phyloP scores from a whole-genome alignment of 129 eudicot species.

The Tanacetum coccineum region DNA sequence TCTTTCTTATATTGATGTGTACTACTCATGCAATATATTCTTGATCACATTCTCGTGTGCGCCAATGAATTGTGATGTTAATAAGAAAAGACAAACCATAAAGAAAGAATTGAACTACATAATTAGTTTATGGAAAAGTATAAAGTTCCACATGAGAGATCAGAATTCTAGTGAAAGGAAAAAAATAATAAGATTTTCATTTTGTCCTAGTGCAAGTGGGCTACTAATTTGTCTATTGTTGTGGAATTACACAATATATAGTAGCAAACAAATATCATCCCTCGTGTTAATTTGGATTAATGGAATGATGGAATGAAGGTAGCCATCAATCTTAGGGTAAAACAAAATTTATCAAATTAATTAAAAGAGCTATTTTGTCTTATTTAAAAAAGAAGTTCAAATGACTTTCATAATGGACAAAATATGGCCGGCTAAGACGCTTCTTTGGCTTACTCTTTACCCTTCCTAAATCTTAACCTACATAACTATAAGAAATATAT shows the following conservation, averaged over 20 bases:
- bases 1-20: too few species aligned
- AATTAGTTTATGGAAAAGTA: slow-evolving; percentile 19
- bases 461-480: slow-evolving; percentile 13
- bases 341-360: slow-evolving; percentile 27
- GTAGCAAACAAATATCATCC: slow-evolving; percentile 28
- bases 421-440: slow-evolving; percentile 69
- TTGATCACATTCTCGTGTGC: slow-evolving; percentile 16
- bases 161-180: slow-evolving; percentile 9
- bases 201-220: slow-evolving; percentile 36
- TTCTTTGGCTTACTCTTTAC: slow-evolving; percentile 56
- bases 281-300: slow-evolving; percentile 29
- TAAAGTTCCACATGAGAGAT: slow-evolving; percentile 22
- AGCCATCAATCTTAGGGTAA: slow-evolving; percentile 39
- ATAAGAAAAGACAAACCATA: slow-evolving; percentile 2
- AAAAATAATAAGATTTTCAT: slow-evolving; percentile 10
- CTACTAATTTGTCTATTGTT: slow-evolving; percentile 44
- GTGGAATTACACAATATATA: slow-evolving; percentile 34
- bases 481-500: background rate
- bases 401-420: slow-evolving; percentile 41
- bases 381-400: slow-evolving; percentile 25
- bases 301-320: slow-evolving; percentile 30
- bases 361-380: slow-evolving; percentile 27
- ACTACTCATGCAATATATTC: too few species aligned
- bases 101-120: slow-evolving; percentile 1
- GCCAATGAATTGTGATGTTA: slow-evolving; percentile 13